Evolutionary conservation across 192 early-diverging fungal species (phyloP).

Genomic region (Haplosporangium gracile): DNA sequence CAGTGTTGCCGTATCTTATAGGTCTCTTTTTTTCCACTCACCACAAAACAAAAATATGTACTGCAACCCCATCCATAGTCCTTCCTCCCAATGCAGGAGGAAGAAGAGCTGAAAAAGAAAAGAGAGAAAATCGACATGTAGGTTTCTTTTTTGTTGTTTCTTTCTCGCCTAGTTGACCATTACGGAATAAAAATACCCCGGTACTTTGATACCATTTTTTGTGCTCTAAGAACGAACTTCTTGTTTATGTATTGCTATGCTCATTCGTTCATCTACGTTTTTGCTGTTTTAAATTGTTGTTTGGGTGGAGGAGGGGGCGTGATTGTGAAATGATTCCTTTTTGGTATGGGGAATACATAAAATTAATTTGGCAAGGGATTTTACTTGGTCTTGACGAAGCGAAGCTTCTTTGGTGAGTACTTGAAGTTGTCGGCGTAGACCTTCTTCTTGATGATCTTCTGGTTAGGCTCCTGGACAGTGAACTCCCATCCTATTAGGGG

Average conservation of each 20-base stretch:
- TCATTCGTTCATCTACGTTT: not conserved
- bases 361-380: constrained; percentile 7
- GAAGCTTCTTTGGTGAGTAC: constrained; percentile 83
- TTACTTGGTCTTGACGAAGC: constrained; percentile 90
- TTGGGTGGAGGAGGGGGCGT: not conserved
- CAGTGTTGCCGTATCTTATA: constrained; percentile 47
- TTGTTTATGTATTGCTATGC: not conserved
- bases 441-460: constrained; percentile 82
- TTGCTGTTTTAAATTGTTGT: not conserved
- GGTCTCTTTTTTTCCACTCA: not conserved
- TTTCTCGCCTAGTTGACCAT: not conserved
- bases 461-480: constrained; percentile 93
- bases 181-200: not conserved
- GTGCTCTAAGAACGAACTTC: not conserved
- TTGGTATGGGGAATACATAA: not conserved
- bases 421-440: constrained; percentile 94
- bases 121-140: not conserved
- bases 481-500: constrained; percentile 79
- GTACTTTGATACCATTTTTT: constrained; percentile 6
- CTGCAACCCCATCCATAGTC: not conserved
- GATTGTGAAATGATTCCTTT: not conserved
- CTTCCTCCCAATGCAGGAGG: not conserved
- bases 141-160: not conserved
- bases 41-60: not conserved
- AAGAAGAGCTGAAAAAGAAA: constrained; percentile 1